Conservation (phyloP, 2,329 filamentous ascomycete species). For the Fusarium graminum region DNA sequence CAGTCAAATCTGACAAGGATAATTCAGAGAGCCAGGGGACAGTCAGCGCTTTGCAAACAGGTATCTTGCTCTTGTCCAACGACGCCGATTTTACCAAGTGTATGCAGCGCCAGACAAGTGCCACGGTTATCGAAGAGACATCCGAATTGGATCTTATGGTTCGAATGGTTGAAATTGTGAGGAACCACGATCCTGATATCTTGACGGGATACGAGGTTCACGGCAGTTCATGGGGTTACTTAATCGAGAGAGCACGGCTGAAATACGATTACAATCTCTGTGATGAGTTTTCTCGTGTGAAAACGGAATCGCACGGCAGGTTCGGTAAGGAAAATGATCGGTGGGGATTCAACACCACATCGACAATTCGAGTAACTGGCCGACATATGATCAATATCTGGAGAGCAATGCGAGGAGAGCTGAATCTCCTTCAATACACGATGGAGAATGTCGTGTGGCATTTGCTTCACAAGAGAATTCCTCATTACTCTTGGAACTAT, state of each 20-base stretch:
- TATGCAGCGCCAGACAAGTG: conserved; percentile 70
- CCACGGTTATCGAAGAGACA: conserved; percentile 78
- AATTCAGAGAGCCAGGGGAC: conserved; percentile 62
- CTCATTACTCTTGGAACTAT: conserved; percentile 84
- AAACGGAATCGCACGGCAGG: conserved; percentile 82
- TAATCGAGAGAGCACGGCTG: conserved; percentile 87
- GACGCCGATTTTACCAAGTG: conserved; percentile 69
- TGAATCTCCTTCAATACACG: conserved; percentile 92
- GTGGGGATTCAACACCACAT: conserved; percentile 96
- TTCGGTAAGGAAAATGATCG: conserved; percentile 88
- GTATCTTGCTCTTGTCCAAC: conserved; percentile 79
- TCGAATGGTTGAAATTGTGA: conserved; percentile 87
- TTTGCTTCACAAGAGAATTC: conserved; percentile 85
- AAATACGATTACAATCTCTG: conserved; percentile 93
- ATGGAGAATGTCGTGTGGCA: conserved; percentile 97
- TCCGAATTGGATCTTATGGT: conserved; percentile 89
- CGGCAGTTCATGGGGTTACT: conserved; percentile 92
- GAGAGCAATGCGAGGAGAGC: conserved; percentile 93
- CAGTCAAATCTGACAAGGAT: conserved; percentile 80
- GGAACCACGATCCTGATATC: conserved; percentile 88
- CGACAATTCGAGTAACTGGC: conserved; percentile 91
- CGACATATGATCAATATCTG: conserved; percentile 97
- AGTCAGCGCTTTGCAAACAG: conserved; percentile 68
- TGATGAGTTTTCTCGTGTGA: conserved; percentile 91
- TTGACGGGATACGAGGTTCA: conserved; percentile 96